Percentiles rank a stretch among this genome's conserved stretches.
Conservation (phyloP, 768 basidiomycete species). For the Pulveroboletus sp. region DNA sequence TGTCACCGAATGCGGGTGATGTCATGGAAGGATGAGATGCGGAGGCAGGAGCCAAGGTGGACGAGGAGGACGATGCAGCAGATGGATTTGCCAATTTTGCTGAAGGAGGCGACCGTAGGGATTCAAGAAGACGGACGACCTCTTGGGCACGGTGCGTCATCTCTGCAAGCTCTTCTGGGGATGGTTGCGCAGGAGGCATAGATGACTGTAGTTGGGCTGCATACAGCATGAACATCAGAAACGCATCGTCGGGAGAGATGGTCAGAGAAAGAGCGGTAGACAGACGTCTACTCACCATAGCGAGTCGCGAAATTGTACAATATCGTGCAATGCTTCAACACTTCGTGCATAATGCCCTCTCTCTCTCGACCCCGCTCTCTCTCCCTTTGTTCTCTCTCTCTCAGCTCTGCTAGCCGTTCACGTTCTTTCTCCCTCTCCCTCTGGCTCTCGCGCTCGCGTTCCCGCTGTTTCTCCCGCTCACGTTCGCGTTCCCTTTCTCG, state of each 20-base stretch:
- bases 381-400: conserved; percentile 22
- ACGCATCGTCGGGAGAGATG: background rate
- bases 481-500: conserved; percentile 21
- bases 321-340: conserved; percentile 48
- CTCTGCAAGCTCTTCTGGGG: conserved; percentile 53
- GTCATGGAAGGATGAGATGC: conserved; percentile 16
- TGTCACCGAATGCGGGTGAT: conserved; percentile 20
- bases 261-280: background rate
- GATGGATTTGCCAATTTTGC: conserved; percentile 18
- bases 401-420: conserved; percentile 19
- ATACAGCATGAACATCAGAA: conserved; percentile 1
- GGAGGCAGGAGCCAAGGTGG: conserved; percentile 7
- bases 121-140: conserved; percentile 65
- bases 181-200: conserved; percentile 48
- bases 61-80: conserved; percentile 2
- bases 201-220: conserved; percentile 38
- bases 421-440: conserved; percentile 22
- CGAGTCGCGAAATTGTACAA: conserved; percentile 62
- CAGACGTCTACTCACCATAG: conserved; percentile 46
- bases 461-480: conserved; percentile 17
- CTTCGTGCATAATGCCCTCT: conserved; percentile 22
- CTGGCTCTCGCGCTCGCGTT: conserved; percentile 19
- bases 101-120: conserved; percentile 20
- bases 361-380: conserved; percentile 20
- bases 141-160: conserved; percentile 64